Evolutionary conservation across 805 yeast species (phyloP), one percentile per base, ranked within the genome.

Genomic region (Suhomyces sp.): DNA sequence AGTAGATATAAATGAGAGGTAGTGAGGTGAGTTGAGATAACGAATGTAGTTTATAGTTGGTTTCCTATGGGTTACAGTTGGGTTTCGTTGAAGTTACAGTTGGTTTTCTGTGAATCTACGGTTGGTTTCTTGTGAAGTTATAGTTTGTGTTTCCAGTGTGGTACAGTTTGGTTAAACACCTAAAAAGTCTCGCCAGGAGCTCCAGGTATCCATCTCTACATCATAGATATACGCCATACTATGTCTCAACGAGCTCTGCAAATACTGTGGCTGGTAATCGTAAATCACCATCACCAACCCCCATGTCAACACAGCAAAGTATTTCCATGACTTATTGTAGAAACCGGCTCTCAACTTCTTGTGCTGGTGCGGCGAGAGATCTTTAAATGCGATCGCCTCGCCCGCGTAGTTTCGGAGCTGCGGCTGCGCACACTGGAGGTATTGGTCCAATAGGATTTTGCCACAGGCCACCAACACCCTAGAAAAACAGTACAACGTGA

Each of bases 171-270:
- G 25, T 6, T 29, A 44, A 6, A 29, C 24, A 6, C 80, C 81
- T 20, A 81, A 58, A 48, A 79, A 72, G 2, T 77, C 77, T 52
- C 69, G 64, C 76, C 80, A 71, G 25, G 73, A 71, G 33, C 58
- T 53, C 86, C 86, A 83, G 29, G 65, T 63, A 52, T 78, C 75
- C 61, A 79, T 67, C 53, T 81, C 89, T 29, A 71, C 76, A 43
- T 85, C 84, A 59, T 87, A 87, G 33, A 87, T 80, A 63, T 83
- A 87, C 49, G 83, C 83, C 87, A 87, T 81, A 49, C 87, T 81
- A 54, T 80, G 80, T 55, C 86, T 77, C 74, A 87, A 71, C 1
- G 87, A 79, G 47, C 78, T 76, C 61, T 87, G 93, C 44, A 88
- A 72, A 57, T 78, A 77, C 37, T 77, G 77, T 2, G 86, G 85